Evolutionary conservation across 1,284 basidiomycete species (phyloP), one percentile per base, ranked within the genome.

Genomic region (Xanthoconium separans): DNA sequence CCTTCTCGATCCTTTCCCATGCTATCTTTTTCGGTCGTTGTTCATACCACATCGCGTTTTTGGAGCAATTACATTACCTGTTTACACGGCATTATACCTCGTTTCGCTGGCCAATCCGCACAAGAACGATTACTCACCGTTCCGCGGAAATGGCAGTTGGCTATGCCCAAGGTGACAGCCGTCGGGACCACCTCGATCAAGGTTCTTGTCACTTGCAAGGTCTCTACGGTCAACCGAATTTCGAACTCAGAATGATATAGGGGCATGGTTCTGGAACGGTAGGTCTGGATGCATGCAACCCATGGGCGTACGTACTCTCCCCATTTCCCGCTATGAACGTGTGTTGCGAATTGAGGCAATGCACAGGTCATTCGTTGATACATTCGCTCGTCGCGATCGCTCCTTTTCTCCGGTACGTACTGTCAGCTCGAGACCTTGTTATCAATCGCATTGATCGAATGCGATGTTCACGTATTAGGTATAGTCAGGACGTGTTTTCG

Each of bases 291-390:
- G 73, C 61, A 12, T 77, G 77, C 77, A 68, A 72, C 13, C 68
- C 70, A 8, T 79, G n/a, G 71, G 71, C 65, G 63, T 66, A 43
- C 40, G 59, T 54, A 4, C 37, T 10, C n/a, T 33, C 18, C 49
- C 15, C 43, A 22, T 48, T 24, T 22, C 46, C 24, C 30, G 13
- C 30, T 10, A 42, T 31, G 24, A 31, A 4, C 31, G 12, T 12
- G 27, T 31, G 11, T 22, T 34, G 39, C 36, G 16, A 33, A 42
- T 34, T n/a, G 33, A 34, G n/a, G 37, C 13, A 34, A 44, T 18
- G 9, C 40, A 56, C 56, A 65, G 69, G 71, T 62, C 62, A 42
- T 69, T 60, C 54, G 75, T 79, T 61, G 77, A 78, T 61, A 73
- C 71, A 18, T 73, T 79, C 62, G 70, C 70, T 10, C 77, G 75